Base-by-base conservation (phyloP, 108 stramenopile species). In the Fragilariopsis cylindrus region DNA sequence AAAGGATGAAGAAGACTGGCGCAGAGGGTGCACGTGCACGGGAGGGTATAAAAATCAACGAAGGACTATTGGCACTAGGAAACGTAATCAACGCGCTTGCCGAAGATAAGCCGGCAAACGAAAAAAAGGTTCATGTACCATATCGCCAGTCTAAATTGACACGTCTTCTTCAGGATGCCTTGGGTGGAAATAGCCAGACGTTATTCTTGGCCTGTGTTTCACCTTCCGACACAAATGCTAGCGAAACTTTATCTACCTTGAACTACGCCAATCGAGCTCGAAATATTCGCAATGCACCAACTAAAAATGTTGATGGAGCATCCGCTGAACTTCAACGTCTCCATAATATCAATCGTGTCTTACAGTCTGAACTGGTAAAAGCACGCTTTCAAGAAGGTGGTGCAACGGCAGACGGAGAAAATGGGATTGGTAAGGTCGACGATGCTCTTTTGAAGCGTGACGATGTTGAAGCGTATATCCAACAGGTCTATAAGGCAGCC, bases 21-120 rank as follows among this genome's bases (percentile, higher is more conserved):
- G 94, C 94, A 21, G 86, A 91, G 70, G 98, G 95, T 18, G 86
- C 84, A 56, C 82, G 95, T 43, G 85, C 90, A 55, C 81, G 83
- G 48, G 96, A 98, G 80, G 98, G 97, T 12, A 97, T 98, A 70
- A 92, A 92, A 68, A 94, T 98, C 82, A 98, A 98, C 75, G 91
- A 97, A 76, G 97, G 98, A 1, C 92, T 99, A 1, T 82, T 99
- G 45, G 97, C 96, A 4, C 85, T 99, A 12, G 98, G 98, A 53
- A 99, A 98, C 76, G 98, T 99, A 3, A 99, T 99, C 60, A 97
- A 96, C 77, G 97, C 98, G 7, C 90, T 99, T 45, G 97, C 93
- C 1, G 96, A 98, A 42, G 91, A 88, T 53, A 74, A 86, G 9
- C 41, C 89, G 40, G 64, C 77, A 8, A 83, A 82, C 54, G 89